Percentiles rank a stretch among this genome's conserved stretches.
These are phyloP conservation scores for Eragrostis tef DNA, from an alignment of 202 grass and related monocot species.

Conservation along the genomic window DNA sequence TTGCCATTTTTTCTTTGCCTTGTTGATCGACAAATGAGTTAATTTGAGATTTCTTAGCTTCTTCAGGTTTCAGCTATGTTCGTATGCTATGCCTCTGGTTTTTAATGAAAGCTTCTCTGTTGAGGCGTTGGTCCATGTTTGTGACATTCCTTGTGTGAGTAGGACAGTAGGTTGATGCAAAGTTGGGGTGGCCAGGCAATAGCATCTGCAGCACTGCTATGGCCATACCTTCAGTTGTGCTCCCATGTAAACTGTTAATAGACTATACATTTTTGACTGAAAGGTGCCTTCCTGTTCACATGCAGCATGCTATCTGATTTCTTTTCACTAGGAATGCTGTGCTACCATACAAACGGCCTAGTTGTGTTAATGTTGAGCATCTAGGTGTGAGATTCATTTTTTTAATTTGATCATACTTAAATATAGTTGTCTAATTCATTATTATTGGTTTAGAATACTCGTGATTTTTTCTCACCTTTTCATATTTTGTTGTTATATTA, in stretches of 20 bases:
- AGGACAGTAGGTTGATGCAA: background rate
- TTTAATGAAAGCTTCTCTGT: background rate
- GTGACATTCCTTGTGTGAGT: background rate
- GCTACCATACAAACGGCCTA: conserved; percentile 21
- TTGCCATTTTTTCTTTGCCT: background rate
- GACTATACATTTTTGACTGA: conserved; percentile 14
- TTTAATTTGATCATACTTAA: conserved; percentile 14
- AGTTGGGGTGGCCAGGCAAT: background rate
- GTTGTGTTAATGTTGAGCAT: background rate
- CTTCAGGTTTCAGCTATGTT: background rate
- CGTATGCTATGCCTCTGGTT: background rate
- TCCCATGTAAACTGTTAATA: conserved; percentile 3
- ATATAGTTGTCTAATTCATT: conserved; percentile 22
- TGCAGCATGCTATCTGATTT: conserved; percentile 36
- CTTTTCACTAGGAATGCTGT: background rate
- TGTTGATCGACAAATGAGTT: background rate
- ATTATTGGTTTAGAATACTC: conserved; percentile 20
- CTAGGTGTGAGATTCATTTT: background rate
- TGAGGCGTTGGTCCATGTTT: background rate
- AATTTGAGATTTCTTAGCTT: background rate
- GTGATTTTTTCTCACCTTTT: conserved; percentile 7
- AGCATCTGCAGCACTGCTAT: background rate
- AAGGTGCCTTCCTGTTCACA: conserved; percentile 5
- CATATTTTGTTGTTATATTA: background rate
- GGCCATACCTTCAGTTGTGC: background rate